Percentiles rank a stretch among this genome's conserved stretches.
Evolutionary conservation across 2,329 filamentous ascomycete genomes (phyloP).

Genomic region (Pseudopithomyces maydicus): DNA sequence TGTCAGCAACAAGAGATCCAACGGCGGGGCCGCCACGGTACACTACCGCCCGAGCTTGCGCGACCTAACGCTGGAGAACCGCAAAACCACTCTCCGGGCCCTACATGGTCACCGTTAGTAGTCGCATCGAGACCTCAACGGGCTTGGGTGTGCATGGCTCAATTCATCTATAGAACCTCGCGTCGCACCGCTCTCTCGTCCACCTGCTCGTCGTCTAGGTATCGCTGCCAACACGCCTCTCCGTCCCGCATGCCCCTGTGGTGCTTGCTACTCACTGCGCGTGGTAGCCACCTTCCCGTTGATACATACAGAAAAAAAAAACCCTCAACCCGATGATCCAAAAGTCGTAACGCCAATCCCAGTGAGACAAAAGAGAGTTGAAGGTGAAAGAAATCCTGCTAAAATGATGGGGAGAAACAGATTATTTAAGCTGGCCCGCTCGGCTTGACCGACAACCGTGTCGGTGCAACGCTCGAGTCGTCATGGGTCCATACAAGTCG

Average conservation of each 20-base stretch:
- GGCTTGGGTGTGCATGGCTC: conserved; percentile 13
- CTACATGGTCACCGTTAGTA: neutral
- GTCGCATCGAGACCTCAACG: neutral
- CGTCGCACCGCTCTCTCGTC: neutral
- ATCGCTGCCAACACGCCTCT: neutral
- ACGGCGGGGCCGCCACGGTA: no score
- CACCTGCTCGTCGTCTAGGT: neutral
- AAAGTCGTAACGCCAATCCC: conserved; percentile 3
- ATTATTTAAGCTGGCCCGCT: conserved; percentile 11
- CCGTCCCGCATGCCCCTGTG: conserved; percentile 4
- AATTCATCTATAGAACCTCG: conserved; percentile 18
- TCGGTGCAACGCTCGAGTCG: conserved; percentile 23
- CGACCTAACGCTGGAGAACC: no score
- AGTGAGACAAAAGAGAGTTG: conserved; percentile 1
- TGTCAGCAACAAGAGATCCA: no score
- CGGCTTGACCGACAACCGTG: neutral
- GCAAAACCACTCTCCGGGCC: neutral
- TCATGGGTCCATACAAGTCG: conserved; percentile 28
- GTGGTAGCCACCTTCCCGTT: neutral
- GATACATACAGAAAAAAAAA: conserved; percentile 1
- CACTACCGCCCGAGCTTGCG: no score
- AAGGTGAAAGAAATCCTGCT: neutral
- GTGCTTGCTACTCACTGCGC: conserved; percentile 2
- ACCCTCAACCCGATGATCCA: neutral
- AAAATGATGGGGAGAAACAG: conserved; percentile 5